Percentiles rank a stretch among this genome's conserved stretches.
phyloP scores from a whole-genome alignment of 208 protist genomes.

The Leishmania amazonensis region DNA sequence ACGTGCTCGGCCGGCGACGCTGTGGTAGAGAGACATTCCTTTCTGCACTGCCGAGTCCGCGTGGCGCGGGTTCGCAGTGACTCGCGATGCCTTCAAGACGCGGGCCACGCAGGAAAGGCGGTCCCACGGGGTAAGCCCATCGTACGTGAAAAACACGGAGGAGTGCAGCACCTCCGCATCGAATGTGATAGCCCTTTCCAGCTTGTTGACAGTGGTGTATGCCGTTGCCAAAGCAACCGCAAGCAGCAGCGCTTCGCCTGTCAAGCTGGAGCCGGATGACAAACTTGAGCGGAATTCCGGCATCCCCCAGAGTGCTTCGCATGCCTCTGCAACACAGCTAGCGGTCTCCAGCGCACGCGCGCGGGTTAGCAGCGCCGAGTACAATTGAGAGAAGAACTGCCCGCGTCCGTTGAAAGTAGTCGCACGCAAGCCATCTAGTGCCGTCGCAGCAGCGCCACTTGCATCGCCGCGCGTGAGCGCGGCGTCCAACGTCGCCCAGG shows the following conservation, averaged over 20 bases:
- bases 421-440: conserved; percentile 7
- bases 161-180: conserved; percentile 35
- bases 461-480: conserved; percentile 14
- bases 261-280: not conserved
- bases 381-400: conserved; percentile 21
- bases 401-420: conserved; percentile 10
- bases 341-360: conserved; percentile 2
- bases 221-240: conserved; percentile 6
- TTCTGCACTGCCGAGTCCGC: conserved; percentile 28
- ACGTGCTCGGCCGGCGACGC: not conserved
- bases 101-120: conserved; percentile 29
- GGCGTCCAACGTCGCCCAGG: conserved; percentile 3
- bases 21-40: conserved; percentile 25
- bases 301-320: conserved; percentile 23
- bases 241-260: conserved; percentile 25
- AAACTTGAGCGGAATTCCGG: conserved; percentile 13
- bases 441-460: not conserved
- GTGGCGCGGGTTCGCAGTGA: conserved; percentile 6
- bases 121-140: conserved; percentile 15
- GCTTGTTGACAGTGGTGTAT: conserved; percentile 10
- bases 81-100: conserved; percentile 12
- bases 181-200: conserved; percentile 15
- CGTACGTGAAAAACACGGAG: conserved; percentile 23
- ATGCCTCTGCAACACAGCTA: conserved; percentile 12
- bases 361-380: not conserved